Evolutionary conservation across 306 rosid species (phyloP).

Genomic region (Trifolium subterraneum): DNA sequence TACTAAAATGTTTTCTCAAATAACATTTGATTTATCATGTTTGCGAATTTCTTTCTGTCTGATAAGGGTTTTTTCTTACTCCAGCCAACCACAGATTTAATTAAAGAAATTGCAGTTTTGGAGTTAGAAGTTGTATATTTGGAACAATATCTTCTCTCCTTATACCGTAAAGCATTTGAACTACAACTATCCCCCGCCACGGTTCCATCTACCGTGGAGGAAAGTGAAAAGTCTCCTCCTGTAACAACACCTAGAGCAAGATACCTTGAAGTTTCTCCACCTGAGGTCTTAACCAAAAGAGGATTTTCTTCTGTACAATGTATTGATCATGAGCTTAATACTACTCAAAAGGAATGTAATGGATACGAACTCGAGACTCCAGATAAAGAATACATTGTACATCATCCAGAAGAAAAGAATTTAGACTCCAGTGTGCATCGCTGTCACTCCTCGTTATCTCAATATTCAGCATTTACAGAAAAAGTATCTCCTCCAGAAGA

Average conservation of each 20-base stretch:
- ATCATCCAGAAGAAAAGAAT: slow-evolving; percentile 56
- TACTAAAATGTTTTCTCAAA: neutral
- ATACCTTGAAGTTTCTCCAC: slow-evolving; percentile 47
- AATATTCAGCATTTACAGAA: slow-evolving; percentile 51
- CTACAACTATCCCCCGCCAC: slow-evolving; percentile 54
- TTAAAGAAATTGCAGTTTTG: slow-evolving; percentile 84
- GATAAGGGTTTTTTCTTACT: slow-evolving; percentile 22
- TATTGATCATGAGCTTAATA: slow-evolving; percentile 45
- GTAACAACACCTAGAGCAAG: slow-evolving; percentile 50
- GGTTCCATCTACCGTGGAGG: slow-evolving; percentile 56
- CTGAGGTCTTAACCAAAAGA: slow-evolving; percentile 45
- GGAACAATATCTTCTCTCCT: slow-evolving; percentile 90
- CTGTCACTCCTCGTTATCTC: slow-evolving; percentile 79
- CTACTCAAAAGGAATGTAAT: slow-evolving; percentile 47
- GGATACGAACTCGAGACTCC: slow-evolving; percentile 43
- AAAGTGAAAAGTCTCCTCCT: slow-evolving; percentile 51
- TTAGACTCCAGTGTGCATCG: slow-evolving; percentile 69
- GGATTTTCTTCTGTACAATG: slow-evolving; percentile 58
- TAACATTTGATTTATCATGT: slow-evolving; percentile 22
- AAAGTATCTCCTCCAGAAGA: slow-evolving; percentile 67
- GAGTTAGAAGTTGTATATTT: slow-evolving; percentile 91
- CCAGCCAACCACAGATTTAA: slow-evolving; percentile 84
- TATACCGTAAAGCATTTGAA: slow-evolving; percentile 89
- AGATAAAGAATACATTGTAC: slow-evolving; percentile 44
- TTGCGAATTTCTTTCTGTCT: slow-evolving; percentile 14